Percentiles rank a stretch among this genome's conserved stretches.
These are phyloP conservation scores for Pascua sp. DNA, from an alignment of 1,284 basidiomycete species.

Conservation along the genomic window DNA sequence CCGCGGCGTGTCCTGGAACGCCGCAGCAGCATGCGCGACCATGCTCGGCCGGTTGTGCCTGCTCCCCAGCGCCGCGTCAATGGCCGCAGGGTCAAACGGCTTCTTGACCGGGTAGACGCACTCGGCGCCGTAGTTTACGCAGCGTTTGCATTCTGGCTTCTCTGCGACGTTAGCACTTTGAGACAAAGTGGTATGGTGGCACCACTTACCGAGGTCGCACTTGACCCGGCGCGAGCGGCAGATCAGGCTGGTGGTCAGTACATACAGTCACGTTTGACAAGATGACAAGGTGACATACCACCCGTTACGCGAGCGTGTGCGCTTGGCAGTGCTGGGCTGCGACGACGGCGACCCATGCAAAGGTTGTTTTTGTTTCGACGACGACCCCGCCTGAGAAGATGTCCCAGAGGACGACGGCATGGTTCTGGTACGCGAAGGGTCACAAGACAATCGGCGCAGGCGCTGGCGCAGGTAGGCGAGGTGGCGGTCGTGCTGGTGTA, in stretches of 20 bases:
- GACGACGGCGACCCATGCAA: too few relatives aligned
- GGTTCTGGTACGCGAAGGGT: too few relatives aligned
- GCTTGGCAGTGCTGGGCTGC: slow-evolving; percentile 1
- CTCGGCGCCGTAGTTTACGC: slow-evolving; percentile 25
- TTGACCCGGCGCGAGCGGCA: slow-evolving; percentile 38
- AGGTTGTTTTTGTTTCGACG: too few relatives aligned
- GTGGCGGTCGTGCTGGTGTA: too few relatives aligned
- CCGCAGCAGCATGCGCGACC: slow-evolving; percentile 13
- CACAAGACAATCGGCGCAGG: too few relatives aligned
- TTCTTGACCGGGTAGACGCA: slow-evolving; percentile 40
- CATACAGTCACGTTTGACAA: too few relatives aligned
- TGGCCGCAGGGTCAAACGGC: slow-evolving; percentile 27
- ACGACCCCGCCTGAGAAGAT: too few relatives aligned
- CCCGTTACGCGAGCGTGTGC: slow-evolving; percentile 28
- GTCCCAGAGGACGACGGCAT: too few relatives aligned
- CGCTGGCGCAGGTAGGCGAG: too few relatives aligned
- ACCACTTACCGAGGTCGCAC: slow-evolving; percentile 35
- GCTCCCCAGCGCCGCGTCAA: slow-evolving; percentile 23
- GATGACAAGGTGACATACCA: slow-evolving; percentile 12
- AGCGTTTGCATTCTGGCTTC: slow-evolving; percentile 10
- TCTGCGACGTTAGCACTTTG: not conserved
- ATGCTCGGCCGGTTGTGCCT: slow-evolving; percentile 24
- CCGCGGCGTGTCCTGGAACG: slow-evolving; percentile 3
- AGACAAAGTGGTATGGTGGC: slow-evolving; percentile 1
- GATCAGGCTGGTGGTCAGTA: slow-evolving; percentile 18